A percentile compares a stretch with the other conserved stretches of the same genome.
Conservation (phyloP, 768 basidiomycete species). For the Podaxis mareebaensis region DNA sequence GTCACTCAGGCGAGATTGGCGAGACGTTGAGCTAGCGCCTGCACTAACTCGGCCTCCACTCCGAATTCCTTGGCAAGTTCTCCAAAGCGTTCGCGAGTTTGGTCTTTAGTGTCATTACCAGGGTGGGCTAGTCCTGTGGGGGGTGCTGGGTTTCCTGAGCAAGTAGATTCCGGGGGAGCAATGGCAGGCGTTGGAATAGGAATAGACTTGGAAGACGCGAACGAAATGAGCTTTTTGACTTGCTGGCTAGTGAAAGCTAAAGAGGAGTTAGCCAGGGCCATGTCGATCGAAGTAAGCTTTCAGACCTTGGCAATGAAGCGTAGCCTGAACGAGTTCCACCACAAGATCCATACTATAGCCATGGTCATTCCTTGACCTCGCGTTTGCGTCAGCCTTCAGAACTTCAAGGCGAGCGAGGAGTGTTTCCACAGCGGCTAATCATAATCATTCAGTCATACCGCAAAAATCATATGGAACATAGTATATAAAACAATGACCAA, state of each 20-base stretch:
- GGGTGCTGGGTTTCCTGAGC: background rate
- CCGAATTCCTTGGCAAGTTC: conserved; percentile 76
- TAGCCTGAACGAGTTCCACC: conserved; percentile 46
- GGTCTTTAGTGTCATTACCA: background rate
- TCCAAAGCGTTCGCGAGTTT: conserved; percentile 14
- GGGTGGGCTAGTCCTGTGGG: background rate
- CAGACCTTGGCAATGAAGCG: conserved; percentile 60
- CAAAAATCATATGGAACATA: background rate
- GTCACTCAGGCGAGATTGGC: conserved; percentile 21
- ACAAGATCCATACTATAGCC: conserved; percentile 41
- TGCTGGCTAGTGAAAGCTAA: conserved; percentile 69
- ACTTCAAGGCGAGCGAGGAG: conserved; percentile 45
- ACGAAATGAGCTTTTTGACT: conserved; percentile 24
- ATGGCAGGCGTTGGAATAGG: conserved; percentile 19
- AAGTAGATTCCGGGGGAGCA: background rate
- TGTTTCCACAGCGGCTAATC: conserved; percentile 7
- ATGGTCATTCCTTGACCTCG: conserved; percentile 32
- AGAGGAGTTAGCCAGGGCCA: background rate
- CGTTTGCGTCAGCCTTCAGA: conserved; percentile 40
- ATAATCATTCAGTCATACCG: conserved; percentile 11
- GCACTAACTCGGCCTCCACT: conserved; percentile 65
- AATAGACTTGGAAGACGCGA: conserved; percentile 17
- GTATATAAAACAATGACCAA: conserved; percentile 25
- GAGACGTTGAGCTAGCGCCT: conserved; percentile 66
- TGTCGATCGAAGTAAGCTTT: conserved; percentile 1